These are phyloP conservation scores for Fomitopsis betulina DNA, from an alignment of 1,284 basidiomycete species.

Conservation along the genomic window DNA sequence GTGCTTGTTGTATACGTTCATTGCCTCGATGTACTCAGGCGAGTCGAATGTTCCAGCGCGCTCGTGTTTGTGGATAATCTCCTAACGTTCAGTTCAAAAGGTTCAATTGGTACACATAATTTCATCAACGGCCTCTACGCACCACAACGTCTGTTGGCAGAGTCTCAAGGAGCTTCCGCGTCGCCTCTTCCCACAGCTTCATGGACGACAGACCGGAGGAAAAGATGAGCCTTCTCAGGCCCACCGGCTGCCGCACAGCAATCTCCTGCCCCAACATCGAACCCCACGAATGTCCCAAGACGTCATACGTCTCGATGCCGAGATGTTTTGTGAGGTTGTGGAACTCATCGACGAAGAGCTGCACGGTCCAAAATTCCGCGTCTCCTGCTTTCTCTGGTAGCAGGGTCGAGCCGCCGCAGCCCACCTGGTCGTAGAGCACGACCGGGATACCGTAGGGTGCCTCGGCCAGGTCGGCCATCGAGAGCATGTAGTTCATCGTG, in stretches of 20 bases:
- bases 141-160: constrained; percentile 39
- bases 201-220: constrained; percentile 29
- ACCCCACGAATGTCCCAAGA: constrained; percentile 50
- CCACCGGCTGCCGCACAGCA: constrained; percentile 27
- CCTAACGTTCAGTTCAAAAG: constrained; percentile 13
- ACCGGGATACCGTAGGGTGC: constrained; percentile 30
- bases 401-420: constrained; percentile 40
- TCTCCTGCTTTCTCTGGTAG: constrained; percentile 30
- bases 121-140: background rate
- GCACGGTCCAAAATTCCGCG: constrained; percentile 39
- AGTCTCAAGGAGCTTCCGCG: constrained; percentile 22
- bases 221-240: constrained; percentile 38
- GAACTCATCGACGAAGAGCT: constrained; percentile 46
- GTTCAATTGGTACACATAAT: background rate
- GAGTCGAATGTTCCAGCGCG: constrained; percentile 38
- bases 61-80: constrained; percentile 43
- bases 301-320: constrained; percentile 33
- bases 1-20: constrained; percentile 36
- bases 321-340: constrained; percentile 38
- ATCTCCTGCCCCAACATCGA: constrained; percentile 40
- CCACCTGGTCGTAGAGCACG: constrained; percentile 50
- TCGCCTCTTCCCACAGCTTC: constrained; percentile 27
- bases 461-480: constrained; percentile 29
- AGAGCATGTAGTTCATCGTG: constrained; percentile 37
- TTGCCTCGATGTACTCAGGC: constrained; percentile 42